phyloP scores from a whole-genome alignment of 2,329 filamentous ascomycete species.

The Stromatinia cepivora region DNA sequence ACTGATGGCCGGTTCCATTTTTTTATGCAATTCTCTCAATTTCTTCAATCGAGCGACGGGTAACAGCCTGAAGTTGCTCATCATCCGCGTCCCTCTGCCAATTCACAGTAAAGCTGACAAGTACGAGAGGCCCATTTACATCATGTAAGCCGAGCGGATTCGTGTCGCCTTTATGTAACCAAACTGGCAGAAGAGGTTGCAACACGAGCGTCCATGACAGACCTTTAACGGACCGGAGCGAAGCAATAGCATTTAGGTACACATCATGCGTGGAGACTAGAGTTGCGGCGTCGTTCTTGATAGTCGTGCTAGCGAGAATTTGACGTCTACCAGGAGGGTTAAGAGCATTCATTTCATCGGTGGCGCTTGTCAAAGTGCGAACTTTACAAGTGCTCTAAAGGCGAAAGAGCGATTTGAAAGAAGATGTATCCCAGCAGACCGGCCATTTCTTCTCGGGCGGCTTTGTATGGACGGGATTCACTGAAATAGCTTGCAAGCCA shows the following conservation, averaged over 20 bases:
- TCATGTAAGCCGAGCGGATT: conserved; percentile 38
- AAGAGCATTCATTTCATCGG: conserved; percentile 41
- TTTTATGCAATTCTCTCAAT: conserved; percentile 40
- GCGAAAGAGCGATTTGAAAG: conserved; percentile 40
- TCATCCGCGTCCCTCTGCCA: conserved; percentile 40
- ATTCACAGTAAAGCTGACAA: conserved; percentile 42
- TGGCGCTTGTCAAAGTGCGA: conserved; percentile 40
- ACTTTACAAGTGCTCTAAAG: conserved; percentile 43
- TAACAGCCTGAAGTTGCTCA: conserved; percentile 36
- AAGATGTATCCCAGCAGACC: conserved; percentile 39
- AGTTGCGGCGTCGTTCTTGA: conserved; percentile 42
- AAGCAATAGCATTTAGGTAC: conserved; percentile 37
- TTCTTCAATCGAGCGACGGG: conserved; percentile 37
- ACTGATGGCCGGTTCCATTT: conserved; percentile 33
- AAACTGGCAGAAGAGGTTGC: conserved; percentile 39
- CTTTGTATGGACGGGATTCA: conserved; percentile 39
- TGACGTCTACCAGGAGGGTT: conserved; percentile 41
- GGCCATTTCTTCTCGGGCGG: conserved; percentile 38
- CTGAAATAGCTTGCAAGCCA: conserved; percentile 40
- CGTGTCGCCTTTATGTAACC: conserved; percentile 34
- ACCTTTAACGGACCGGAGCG: conserved; percentile 37
- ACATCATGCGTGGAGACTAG: conserved; percentile 37
- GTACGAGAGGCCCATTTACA: conserved; percentile 38
- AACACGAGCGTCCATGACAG: conserved; percentile 42
- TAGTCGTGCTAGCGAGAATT: conserved; percentile 42